Evolutionary conservation across 192 early-diverging fungal genomes (phyloP), one percentile per base, ranked within the genome.

Genomic region (Mortierella claussenii): DNA sequence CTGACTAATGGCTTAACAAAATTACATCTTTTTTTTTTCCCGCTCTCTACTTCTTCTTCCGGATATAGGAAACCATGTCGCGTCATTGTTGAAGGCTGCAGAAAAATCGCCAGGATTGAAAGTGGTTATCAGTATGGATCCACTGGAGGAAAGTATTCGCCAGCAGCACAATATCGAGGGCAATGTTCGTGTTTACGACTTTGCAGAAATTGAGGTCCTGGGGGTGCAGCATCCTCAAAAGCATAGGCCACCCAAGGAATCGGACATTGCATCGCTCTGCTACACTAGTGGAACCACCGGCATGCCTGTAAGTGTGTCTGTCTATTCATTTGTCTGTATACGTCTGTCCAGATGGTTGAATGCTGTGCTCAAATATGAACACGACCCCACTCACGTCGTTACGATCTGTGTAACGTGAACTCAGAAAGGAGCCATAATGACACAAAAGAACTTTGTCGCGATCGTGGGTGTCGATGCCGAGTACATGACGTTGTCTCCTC

Each of bases 271-370:
- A 31, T 86, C 85, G 36, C 68, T 92, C 55, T 91, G 88, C 83
- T 96, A 92, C 79, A 94, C 93, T n/a, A 91, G 91, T 24, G 94
- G 94, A 15, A 95, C 94, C 17, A 96, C 93, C 12, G 94, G 93
- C 37, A 78, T 82, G 51, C 92, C 93, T 43, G 92, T 92, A 69
- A 0, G 66, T 67, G 2, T 23, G 11, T n/a, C n/a, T n/a, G n/a
- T n/a, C n/a, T n/a, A n/a, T n/a, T n/a, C n/a, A n/a, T n/a, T n/a
- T n/a, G n/a, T n/a, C n/a, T n/a, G n/a, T n/a, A n/a, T n/a, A n/a
- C n/a, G 17, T 42, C 8, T 11, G 8, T 17, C 40, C 8, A 42
- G 17, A 17, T 8, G 8, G 40, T n/a, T 13, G 7, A 24, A 8
- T 9, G 23, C 6, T 24, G 23, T 20, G 12, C 6, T 15, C 13